A percentile compares a stretch with the other conserved stretches of the same genome.
Evolutionary conservation across 208 protist genomes (phyloP).

Genomic region (Novymonas esmeraldas): DNA sequence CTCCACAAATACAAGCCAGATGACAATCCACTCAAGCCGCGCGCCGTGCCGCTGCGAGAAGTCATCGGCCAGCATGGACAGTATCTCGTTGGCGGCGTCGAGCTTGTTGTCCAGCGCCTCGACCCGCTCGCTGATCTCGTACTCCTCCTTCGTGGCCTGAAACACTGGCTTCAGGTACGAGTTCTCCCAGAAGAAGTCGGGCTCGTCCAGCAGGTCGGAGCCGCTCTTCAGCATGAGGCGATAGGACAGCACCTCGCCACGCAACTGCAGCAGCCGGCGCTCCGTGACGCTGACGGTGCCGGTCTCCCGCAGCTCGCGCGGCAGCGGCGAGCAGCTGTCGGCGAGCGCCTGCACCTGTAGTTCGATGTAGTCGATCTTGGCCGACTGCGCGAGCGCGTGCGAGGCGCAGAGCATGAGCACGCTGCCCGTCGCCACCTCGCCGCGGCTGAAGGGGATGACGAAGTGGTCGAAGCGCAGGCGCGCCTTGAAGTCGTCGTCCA

Average conservation of each 20-base stretch:
- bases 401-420: slow-evolving; percentile 72
- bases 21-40: slow-evolving; percentile 85
- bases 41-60: slow-evolving; percentile 77
- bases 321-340: slow-evolving; percentile 71
- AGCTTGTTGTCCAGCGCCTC: slow-evolving; percentile 81
- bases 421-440: slow-evolving; percentile 56
- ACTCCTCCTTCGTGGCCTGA: slow-evolving; percentile 76
- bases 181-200: slow-evolving; percentile 86
- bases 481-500: slow-evolving; percentile 70
- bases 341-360: slow-evolving; percentile 72
- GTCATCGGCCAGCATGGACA: slow-evolving; percentile 79
- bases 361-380: slow-evolving; percentile 86
- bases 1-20: slow-evolving; percentile 83
- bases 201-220: slow-evolving; percentile 81
- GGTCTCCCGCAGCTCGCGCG: slow-evolving; percentile 62
- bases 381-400: slow-evolving; percentile 78
- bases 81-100: slow-evolving; percentile 76
- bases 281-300: slow-evolving; percentile 69
- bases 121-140: slow-evolving; percentile 63
- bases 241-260: slow-evolving; percentile 75
- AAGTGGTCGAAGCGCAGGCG: slow-evolving; percentile 76
- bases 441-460: slow-evolving; percentile 66
- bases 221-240: slow-evolving; percentile 82
- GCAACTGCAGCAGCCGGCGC: slow-evolving; percentile 62
- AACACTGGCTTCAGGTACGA: slow-evolving; percentile 81